Conservation (phyloP, 129 eudicot species). For the Erigeron canadensis region DNA sequence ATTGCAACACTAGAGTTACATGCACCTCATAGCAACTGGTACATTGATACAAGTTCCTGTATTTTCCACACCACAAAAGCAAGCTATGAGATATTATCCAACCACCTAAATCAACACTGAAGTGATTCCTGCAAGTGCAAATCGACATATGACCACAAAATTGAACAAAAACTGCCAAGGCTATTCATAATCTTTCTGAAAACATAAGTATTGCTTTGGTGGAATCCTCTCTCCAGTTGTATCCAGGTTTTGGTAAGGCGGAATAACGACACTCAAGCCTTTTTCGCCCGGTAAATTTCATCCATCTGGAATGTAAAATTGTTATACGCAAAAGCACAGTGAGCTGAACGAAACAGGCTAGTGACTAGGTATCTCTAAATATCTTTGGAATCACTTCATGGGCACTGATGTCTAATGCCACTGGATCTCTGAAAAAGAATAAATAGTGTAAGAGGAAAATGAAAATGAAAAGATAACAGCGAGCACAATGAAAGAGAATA, state of each 20-base stretch:
- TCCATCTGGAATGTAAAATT: slow-evolving; percentile 12
- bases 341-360: neutral
- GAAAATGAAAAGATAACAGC: neutral
- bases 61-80: neutral
- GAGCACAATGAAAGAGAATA: neutral
- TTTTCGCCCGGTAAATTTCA: slow-evolving; percentile 13
- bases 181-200: neutral
- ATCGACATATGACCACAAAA: neutral
- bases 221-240: neutral
- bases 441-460: neutral
- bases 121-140: too few species aligned
- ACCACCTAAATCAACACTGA: neutral
- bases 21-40: too few species aligned
- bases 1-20: neutral
- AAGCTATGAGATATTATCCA: too few species aligned
- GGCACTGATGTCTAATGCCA: slow-evolving; percentile 61
- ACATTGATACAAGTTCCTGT: neutral
- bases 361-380: slow-evolving; percentile 51
- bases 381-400: slow-evolving; percentile 85
- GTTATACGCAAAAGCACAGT: neutral
- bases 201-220: neutral
- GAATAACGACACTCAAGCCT: neutral
- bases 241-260: slow-evolving; percentile 1
- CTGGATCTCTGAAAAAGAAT: slow-evolving; percentile 76
- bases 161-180: neutral